Evolutionary conservation across 495 filamentous ascomycete species (phyloP).

Genomic region (Penicillium paradoxum): DNA sequence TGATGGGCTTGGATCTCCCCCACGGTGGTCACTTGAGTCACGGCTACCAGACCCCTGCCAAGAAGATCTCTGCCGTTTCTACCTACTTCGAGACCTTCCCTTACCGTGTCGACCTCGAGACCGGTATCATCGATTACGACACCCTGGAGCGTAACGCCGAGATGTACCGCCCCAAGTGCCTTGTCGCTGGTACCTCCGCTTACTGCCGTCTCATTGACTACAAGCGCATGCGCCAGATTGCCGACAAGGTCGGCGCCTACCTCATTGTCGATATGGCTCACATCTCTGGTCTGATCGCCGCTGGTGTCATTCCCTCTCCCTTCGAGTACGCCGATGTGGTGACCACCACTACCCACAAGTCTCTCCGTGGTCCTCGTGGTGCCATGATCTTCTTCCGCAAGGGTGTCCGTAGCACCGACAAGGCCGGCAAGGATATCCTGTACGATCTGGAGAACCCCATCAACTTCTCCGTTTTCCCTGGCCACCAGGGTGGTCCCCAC

Average conservation of each 20-base stretch:
- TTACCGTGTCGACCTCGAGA: constrained; percentile 84
- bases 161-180: constrained; percentile 90
- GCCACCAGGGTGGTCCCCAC: constrained; percentile 98
- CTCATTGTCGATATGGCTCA: constrained; percentile 98
- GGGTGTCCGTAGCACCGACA: constrained; percentile 85
- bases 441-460: constrained; percentile 96
- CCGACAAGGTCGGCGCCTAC: constrained; percentile 90
- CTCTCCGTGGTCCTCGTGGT: constrained; percentile 93
- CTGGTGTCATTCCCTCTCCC: constrained; percentile 88
- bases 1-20: constrained; percentile 97
- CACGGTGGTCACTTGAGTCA: constrained; percentile 98
- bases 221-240: constrained; percentile 91
- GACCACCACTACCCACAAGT: constrained; percentile 99
- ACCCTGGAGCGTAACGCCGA: constrained; percentile 84
- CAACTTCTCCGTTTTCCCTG: constrained; percentile 99
- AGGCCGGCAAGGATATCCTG: constrained; percentile 81
- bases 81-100: constrained; percentile 96
- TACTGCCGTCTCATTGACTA: constrained; percentile 99
- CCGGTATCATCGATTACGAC: constrained; percentile 97
- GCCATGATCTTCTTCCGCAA: constrained; percentile 99
- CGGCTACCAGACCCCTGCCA: constrained; percentile 90
- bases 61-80: constrained; percentile 91
- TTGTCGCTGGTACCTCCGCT: constrained; percentile 96
- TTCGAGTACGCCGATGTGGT: constrained; percentile 95
- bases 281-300: constrained; percentile 93